Conservation (phyloP, 768 basidiomycete species). For the Phaeotremella skinneri region DNA sequence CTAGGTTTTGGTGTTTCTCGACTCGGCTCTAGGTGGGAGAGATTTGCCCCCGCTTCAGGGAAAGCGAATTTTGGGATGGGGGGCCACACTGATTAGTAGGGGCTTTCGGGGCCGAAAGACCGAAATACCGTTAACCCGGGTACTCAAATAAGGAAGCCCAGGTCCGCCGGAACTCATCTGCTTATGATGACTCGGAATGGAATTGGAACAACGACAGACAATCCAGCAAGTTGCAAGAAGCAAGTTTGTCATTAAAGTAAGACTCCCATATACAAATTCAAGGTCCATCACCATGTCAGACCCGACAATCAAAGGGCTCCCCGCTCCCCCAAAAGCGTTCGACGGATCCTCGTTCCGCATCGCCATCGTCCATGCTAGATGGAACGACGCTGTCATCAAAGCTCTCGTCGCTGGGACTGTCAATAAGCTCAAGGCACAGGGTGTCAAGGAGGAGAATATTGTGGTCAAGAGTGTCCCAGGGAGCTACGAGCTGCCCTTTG, state of each 20-base stretch:
- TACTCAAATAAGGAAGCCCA: not conserved
- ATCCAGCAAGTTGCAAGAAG: too few species aligned
- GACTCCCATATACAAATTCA: not conserved
- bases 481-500: slow-evolving; percentile 85
- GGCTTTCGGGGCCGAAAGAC: not conserved
- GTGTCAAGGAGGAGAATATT: slow-evolving; percentile 87
- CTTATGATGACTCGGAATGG: too few species aligned
- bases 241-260: too few species aligned
- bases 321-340: slow-evolving; percentile 61
- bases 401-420: slow-evolving; percentile 77
- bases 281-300: slow-evolving; percentile 42
- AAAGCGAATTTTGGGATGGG: not conserved
- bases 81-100: not conserved
- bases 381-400: slow-evolving; percentile 87
- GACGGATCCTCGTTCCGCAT: slow-evolving; percentile 80
- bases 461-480: slow-evolving; percentile 89
- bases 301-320: slow-evolving; percentile 73
- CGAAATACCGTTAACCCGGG: not conserved
- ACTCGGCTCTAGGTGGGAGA: too few species aligned
- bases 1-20: not conserved
- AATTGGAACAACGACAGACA: too few species aligned
- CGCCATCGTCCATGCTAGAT: slow-evolving; percentile 91
- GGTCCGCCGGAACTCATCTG: not conserved
- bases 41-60: not conserved
- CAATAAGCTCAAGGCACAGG: slow-evolving; percentile 73